phyloP scores from a whole-genome alignment of 2,329 filamentous ascomycete genomes.

The Sarocladium brachiariae region DNA sequence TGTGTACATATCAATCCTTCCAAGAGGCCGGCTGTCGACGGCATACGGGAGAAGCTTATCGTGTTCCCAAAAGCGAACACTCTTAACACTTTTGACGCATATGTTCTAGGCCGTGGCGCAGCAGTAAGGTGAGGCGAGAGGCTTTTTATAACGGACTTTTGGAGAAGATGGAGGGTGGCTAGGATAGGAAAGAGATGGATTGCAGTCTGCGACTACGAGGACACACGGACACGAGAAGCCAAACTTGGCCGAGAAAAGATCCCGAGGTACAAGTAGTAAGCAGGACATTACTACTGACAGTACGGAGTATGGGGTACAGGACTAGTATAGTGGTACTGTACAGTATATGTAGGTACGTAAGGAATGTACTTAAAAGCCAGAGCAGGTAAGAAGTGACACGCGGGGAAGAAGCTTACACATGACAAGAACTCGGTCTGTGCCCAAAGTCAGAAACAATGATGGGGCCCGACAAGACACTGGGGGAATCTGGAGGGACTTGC shows the following conservation, averaged over 20 bases:
- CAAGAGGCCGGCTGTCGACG: conserved; percentile 5
- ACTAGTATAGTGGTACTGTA: no score
- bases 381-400: background rate
- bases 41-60: conserved; percentile 9
- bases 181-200: background rate
- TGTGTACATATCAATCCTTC: background rate
- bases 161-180: conserved; percentile 5
- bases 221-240: no score
- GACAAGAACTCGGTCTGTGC: no score
- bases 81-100: no score
- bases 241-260: background rate
- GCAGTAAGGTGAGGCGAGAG: background rate
- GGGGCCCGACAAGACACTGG: background rate
- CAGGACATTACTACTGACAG: no score
- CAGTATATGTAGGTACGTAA: background rate
- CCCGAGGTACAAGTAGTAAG: conserved; percentile 7
- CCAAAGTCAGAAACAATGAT: background rate
- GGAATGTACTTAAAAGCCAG: background rate
- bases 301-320: no score
- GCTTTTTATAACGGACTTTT: background rate
- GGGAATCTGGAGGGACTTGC: background rate
- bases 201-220: no score
- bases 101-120: background rate
- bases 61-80: no score
- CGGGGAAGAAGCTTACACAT: background rate